Evolutionary conservation across 129 eudicot genomes (phyloP).

Genomic region (Tagetes erecta): DNA sequence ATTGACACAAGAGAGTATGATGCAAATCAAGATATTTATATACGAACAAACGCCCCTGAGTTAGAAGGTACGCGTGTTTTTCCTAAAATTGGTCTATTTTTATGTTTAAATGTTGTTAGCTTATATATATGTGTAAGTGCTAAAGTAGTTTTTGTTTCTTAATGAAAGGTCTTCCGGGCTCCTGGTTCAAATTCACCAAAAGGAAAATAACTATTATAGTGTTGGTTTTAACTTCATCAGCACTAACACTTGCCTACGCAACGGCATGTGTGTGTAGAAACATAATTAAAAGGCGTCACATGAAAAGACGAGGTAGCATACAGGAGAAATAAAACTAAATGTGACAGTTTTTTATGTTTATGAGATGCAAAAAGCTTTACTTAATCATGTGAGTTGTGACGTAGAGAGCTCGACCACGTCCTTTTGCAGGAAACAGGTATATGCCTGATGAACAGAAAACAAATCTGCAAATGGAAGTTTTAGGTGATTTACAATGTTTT

Average conservation of each 20-base stretch:
- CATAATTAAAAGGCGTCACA: background rate
- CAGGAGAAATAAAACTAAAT: background rate
- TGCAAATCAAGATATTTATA: constrained; percentile 21
- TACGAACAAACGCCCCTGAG: constrained; percentile 27
- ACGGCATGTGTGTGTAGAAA: background rate
- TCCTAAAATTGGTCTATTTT: background rate
- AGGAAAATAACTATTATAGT: background rate
- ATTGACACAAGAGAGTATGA: constrained; percentile 23
- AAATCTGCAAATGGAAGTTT: background rate
- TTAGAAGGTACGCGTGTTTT: background rate
- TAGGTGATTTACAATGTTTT: constrained; percentile 5
- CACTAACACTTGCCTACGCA: background rate
- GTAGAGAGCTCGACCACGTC: no score
- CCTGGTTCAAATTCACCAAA: background rate
- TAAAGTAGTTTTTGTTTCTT: background rate
- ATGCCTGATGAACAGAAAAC: background rate
- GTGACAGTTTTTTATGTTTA: background rate
- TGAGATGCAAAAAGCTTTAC: background rate
- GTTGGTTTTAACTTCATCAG: background rate
- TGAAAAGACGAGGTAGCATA: constrained; percentile 1
- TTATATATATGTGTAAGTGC: background rate
- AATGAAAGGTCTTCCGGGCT: background rate
- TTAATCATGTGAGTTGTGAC: background rate
- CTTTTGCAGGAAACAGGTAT: background rate
- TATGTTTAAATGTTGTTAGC: background rate